A percentile compares a stretch with the other conserved stretches of the same genome.
phyloP scores from a whole-genome alignment of 2,329 filamentous ascomycete genomes.

The Juglanconis oblonga region DNA sequence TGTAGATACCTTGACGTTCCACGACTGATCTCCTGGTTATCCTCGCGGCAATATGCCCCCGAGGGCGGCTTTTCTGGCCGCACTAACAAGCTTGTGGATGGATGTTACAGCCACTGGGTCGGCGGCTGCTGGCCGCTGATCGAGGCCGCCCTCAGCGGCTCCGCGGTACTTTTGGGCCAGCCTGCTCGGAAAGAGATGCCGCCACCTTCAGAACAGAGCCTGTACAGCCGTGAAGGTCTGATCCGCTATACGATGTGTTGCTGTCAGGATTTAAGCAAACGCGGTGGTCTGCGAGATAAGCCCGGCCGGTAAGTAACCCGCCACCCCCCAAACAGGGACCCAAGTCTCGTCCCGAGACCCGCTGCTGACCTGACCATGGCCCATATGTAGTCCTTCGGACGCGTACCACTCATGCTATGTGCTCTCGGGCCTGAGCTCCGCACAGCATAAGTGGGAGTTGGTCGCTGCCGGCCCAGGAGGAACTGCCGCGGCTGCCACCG shows the following conservation, averaged over 20 bases:
- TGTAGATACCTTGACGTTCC: constrained; percentile 72
- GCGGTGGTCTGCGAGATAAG: constrained; percentile 88
- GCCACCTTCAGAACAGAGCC: constrained; percentile 36
- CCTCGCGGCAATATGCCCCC: constrained; percentile 81
- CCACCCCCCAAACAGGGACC: not conserved
- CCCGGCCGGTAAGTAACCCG: constrained; percentile 71
- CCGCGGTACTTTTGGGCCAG: constrained; percentile 23
- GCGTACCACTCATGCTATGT: constrained; percentile 94
- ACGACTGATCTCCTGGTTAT: constrained; percentile 80
- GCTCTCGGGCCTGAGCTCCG: constrained; percentile 77
- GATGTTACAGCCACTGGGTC: constrained; percentile 98
- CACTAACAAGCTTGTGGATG: constrained; percentile 96
- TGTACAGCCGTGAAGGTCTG: constrained; percentile 82
- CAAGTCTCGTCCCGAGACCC: not conserved
- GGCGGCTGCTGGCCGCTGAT: constrained; percentile 92
- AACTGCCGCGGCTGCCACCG: constrained; percentile 21
- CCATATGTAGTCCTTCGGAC: constrained; percentile 63
- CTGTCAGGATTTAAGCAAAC: constrained; percentile 69
- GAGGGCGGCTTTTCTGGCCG: constrained; percentile 92
- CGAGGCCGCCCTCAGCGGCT: constrained; percentile 64
- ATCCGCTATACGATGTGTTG: constrained; percentile 87
- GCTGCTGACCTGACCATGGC: not conserved
- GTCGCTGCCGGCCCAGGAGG: constrained; percentile 33
- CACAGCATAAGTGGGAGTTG: constrained; percentile 66
- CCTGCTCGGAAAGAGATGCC: constrained; percentile 23